phyloP scores from a whole-genome alignment of 331 rosid species.

The Malus hybrid region DNA sequence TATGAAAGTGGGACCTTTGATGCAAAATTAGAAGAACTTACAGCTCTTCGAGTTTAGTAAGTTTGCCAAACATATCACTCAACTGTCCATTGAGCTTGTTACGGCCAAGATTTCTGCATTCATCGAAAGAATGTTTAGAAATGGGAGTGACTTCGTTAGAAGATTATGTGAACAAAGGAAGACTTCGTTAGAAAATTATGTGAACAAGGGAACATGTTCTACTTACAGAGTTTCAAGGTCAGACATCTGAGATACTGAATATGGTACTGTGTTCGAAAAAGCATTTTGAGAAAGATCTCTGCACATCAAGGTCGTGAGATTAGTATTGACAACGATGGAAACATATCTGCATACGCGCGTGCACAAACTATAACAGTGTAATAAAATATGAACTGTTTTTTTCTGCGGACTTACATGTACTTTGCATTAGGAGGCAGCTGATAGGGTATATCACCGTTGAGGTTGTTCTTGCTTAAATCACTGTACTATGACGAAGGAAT shows the following conservation, averaged over 20 bases:
- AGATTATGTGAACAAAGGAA: neutral
- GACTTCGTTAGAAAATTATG: neutral
- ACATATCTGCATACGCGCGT: too few species aligned
- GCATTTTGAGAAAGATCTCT: conserved; percentile 73
- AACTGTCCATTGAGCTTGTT: conserved; percentile 68
- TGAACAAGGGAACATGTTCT: neutral
- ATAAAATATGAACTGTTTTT: neutral
- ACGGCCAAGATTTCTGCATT: conserved; percentile 65
- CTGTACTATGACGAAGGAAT: conserved; percentile 76
- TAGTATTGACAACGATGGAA: conserved; percentile 3
- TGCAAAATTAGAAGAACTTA: conserved; percentile 32
- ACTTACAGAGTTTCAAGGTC: conserved; percentile 58
- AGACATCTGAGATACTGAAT: conserved; percentile 63
- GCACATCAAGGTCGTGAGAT: conserved; percentile 17
- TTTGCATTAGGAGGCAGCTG: conserved; percentile 79
- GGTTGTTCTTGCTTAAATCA: conserved; percentile 81
- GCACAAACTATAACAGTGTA: neutral
- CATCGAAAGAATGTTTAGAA: conserved; percentile 16
- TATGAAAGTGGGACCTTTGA: neutral
- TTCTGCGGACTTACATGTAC: conserved; percentile 49
- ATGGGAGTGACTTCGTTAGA: neutral
- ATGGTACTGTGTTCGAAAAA: conserved; percentile 64
- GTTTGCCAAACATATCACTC: conserved; percentile 61
- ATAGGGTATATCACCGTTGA: conserved; percentile 71
- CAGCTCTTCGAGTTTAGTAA: conserved; percentile 60